These are phyloP conservation scores for Macrolepiota fuliginosa DNA, from an alignment of 768 basidiomycete genomes.

Conservation along the genomic window DNA sequence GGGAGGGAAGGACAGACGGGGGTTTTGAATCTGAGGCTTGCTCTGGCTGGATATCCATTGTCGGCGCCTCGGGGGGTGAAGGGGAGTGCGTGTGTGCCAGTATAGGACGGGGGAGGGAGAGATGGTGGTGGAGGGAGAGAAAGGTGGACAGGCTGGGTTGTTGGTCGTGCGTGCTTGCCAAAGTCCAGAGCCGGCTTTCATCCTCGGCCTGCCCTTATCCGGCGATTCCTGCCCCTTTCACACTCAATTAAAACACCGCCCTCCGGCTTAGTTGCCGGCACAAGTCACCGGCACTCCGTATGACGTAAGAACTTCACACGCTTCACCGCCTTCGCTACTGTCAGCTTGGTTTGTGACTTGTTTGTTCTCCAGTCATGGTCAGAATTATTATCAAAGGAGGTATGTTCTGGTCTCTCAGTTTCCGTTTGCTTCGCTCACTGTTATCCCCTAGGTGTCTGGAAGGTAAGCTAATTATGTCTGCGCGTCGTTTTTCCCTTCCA, in stretches of 20 bases:
- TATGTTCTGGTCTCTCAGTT: slow-evolving; percentile 25
- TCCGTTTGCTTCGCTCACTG: slow-evolving; percentile 9
- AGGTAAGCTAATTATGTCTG: slow-evolving; percentile 40
- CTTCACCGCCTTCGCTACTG: slow-evolving; percentile 4
- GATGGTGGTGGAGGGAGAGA: slow-evolving; percentile 14
- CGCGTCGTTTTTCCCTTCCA: slow-evolving; percentile 12
- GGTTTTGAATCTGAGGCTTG: slow-evolving; percentile 31
- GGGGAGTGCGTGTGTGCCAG: slow-evolving; percentile 4
- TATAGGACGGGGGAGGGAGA: slow-evolving; percentile 11
- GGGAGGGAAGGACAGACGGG: slow-evolving; percentile 24
- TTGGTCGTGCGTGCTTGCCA: slow-evolving; percentile 23
- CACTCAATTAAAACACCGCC: slow-evolving; percentile 16
- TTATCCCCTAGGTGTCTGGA: slow-evolving; percentile 65
- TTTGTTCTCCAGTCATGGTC: slow-evolving; percentile 49
- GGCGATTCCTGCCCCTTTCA: slow-evolving; percentile 14
- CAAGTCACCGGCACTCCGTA: slow-evolving; percentile 15
- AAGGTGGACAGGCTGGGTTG: slow-evolving; percentile 32
- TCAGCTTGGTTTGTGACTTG: background rate
- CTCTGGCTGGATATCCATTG: slow-evolving; percentile 39
- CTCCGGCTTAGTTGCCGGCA: slow-evolving; percentile 22
- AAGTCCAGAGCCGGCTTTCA: slow-evolving; percentile 14
- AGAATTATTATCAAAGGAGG: slow-evolving; percentile 93
- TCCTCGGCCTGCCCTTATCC: slow-evolving; percentile 21
- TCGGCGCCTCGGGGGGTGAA: slow-evolving; percentile 5
- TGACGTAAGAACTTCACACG: slow-evolving; percentile 9